Conservation (phyloP, 2,329 filamentous ascomycete species). For the Ascochyta lentis region DNA sequence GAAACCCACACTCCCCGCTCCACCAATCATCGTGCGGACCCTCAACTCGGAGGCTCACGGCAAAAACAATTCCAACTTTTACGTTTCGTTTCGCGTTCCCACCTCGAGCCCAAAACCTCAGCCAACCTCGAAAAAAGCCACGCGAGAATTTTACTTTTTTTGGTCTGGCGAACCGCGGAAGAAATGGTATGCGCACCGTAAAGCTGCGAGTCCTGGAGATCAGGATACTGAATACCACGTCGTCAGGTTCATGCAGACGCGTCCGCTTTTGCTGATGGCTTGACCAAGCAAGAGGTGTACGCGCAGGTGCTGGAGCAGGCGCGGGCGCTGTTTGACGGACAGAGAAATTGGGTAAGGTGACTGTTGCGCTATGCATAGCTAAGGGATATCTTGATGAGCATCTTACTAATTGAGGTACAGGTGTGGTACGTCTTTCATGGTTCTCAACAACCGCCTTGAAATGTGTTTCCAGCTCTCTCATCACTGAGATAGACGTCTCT, state of each 20-base stretch:
- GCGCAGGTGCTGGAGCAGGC: slow-evolving; percentile 75
- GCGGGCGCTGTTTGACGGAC: slow-evolving; percentile 71
- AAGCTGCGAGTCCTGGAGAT: slow-evolving; percentile 18
- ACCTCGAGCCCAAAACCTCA: neutral
- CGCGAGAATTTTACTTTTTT: neutral
- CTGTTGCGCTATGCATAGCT: too few relatives aligned
- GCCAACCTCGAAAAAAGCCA: slow-evolving; percentile 1
- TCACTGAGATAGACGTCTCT: neutral
- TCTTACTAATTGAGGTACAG: slow-evolving; percentile 1
- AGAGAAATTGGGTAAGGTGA: slow-evolving; percentile 75
- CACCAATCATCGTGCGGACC: slow-evolving; percentile 6
- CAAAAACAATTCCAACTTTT: slow-evolving; percentile 8
- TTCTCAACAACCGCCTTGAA: neutral
- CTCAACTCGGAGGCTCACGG: slow-evolving; percentile 10
- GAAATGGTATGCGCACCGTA: slow-evolving; percentile 20
- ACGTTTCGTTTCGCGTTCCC: slow-evolving; percentile 12
- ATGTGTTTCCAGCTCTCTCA: neutral
- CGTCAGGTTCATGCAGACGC: slow-evolving; percentile 76
- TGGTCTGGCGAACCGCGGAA: neutral
- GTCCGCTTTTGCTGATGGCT: slow-evolving; percentile 71
- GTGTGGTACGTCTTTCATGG: slow-evolving; percentile 13
- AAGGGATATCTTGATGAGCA: neutral
- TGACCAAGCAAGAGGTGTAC: slow-evolving; percentile 76
- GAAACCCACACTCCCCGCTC: neutral
- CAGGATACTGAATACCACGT: slow-evolving; percentile 21